Percentiles rank a stretch among this genome's conserved stretches.
These are phyloP conservation scores for Gonapodya sp. DNA, from an alignment of 192 early-diverging fungal species.

Conservation along the genomic window DNA sequence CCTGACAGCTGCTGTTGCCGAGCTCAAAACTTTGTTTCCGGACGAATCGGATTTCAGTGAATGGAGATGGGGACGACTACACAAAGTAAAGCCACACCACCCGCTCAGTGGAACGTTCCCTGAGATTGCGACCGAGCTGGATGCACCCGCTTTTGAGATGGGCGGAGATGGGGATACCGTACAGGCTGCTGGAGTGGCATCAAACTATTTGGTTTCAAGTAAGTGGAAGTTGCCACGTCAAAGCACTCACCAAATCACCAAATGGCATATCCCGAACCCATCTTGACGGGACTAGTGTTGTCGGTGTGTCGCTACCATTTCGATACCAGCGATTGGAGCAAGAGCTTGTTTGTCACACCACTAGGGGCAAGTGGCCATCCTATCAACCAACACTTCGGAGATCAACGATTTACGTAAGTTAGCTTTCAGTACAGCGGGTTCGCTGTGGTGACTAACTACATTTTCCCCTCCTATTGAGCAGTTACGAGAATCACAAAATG, in stretches of 20 bases:
- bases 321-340: not conserved
- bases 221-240: too few species aligned
- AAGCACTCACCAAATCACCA: too few species aligned
- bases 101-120: not conserved
- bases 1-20: not conserved
- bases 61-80: not conserved
- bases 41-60: not conserved
- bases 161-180: conserved; percentile 8
- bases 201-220: not conserved
- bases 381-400: not conserved
- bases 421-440: not conserved
- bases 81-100: not conserved
- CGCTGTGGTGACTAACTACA: not conserved
- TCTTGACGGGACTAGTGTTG: too few species aligned
- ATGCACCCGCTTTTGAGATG: not conserved
- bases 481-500: not conserved
- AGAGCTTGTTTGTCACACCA: not conserved
- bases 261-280: too few species aligned
- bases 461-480: not conserved
- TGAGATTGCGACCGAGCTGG: not conserved
- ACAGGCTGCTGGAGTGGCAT: not conserved
- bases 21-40: not conserved
- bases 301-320: not conserved
- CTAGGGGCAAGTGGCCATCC: not conserved
- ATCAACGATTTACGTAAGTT: not conserved